Conservation (phyloP, 352 stramenopile genomes). For the Pythium brachiatum region DNA sequence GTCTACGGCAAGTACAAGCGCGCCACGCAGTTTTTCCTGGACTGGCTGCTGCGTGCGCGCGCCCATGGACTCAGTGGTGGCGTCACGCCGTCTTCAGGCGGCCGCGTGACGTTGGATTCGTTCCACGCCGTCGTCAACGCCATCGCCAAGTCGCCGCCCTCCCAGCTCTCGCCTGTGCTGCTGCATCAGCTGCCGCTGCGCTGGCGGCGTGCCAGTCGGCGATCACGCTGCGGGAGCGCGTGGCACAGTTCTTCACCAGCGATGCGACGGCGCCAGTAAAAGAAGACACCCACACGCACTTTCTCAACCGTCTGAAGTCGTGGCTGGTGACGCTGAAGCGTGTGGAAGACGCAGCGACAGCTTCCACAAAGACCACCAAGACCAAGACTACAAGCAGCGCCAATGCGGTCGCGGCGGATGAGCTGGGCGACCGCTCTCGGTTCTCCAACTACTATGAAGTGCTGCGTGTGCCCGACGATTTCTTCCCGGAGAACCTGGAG, state of each 20-base stretch:
- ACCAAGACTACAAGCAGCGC: not conserved
- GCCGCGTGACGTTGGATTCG: constrained; percentile 1
- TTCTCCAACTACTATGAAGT: constrained; percentile 18
- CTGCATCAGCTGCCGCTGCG: constrained; percentile 6
- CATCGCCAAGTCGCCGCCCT: not conserved
- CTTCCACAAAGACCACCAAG: not conserved
- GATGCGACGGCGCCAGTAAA: not conserved
- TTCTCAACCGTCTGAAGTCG: constrained; percentile 1
- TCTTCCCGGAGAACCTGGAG: not conserved
- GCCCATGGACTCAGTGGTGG: not conserved
- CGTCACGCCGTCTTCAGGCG: not conserved
- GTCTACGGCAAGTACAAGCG: constrained; percentile 19
- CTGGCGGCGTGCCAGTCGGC: constrained; percentile 4
- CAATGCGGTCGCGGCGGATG: not conserved
- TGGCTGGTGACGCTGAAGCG: not conserved
- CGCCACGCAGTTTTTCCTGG: constrained; percentile 11
- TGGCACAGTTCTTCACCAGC: constrained; percentile 2
- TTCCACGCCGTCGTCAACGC: constrained; percentile 5
- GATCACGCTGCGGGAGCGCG: constrained; percentile 12
- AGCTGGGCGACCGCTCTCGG: not conserved
- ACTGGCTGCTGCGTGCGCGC: constrained; percentile 12
- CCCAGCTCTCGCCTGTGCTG: constrained; percentile 6
- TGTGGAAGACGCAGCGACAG: not conserved
- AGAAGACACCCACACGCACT: constrained; percentile 7
- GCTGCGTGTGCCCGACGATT: constrained; percentile 9